These are phyloP conservation scores for Puccinia horiana DNA, from an alignment of 1,284 basidiomycete genomes.

Conservation along the genomic window DNA sequence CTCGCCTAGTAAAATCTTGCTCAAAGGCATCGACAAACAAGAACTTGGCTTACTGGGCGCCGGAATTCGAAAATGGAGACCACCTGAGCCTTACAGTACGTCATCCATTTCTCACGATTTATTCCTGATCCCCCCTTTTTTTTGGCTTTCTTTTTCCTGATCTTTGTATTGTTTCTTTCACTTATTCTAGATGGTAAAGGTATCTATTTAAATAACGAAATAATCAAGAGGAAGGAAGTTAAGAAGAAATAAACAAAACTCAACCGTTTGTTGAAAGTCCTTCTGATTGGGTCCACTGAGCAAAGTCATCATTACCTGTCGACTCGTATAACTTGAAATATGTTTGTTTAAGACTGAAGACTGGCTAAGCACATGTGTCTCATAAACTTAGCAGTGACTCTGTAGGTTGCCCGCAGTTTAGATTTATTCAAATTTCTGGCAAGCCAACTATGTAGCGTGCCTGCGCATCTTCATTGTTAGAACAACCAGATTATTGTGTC, in stretches of 20 bases:
- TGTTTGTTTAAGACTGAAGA: too few species aligned
- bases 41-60: slow-evolving; percentile 83
- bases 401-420: too few species aligned
- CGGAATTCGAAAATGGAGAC: slow-evolving; percentile 76
- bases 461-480: too few species aligned
- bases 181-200: slow-evolving; percentile 64
- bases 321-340: too few species aligned
- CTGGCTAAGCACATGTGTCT: too few species aligned
- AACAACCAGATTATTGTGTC: too few species aligned
- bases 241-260: slow-evolving; percentile 80
- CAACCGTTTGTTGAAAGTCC: neutral
- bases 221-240: slow-evolving; percentile 81
- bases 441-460: too few species aligned
- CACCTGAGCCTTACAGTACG: slow-evolving; percentile 84
- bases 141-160: neutral
- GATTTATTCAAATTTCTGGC: too few species aligned
- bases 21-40: slow-evolving; percentile 64
- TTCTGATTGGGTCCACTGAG: neutral
- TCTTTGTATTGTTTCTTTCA: neutral
- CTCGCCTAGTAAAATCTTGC: slow-evolving; percentile 62
- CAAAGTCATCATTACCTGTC: too few species aligned
- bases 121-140: neutral
- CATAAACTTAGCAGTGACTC: too few species aligned
- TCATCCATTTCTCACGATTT: neutral
- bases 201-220: slow-evolving; percentile 85